Evolutionary conservation across 2,329 filamentous ascomycete species (phyloP).

Genomic region (Cryphonectria parasitica): DNA sequence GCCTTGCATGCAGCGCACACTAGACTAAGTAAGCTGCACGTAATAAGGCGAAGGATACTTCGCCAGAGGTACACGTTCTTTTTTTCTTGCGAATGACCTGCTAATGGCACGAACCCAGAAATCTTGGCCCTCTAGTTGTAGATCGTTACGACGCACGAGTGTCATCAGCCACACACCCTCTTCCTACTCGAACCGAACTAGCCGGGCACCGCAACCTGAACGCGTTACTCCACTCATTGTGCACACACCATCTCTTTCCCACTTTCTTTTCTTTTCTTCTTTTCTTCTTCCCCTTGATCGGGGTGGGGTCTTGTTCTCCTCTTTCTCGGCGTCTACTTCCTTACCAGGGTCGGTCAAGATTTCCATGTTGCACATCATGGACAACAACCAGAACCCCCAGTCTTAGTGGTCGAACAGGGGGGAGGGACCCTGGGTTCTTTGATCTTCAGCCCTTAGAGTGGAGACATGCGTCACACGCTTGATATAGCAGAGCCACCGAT

Average conservation of each 20-base stretch:
- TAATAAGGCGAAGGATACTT: conserved; percentile 9
- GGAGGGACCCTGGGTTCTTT: conserved; percentile 2
- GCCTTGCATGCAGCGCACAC: conserved; percentile 27
- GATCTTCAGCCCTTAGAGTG: conserved; percentile 26
- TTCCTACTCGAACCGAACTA: conserved; percentile 15
- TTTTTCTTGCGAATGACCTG: not conserved
- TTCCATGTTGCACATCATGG: conserved; percentile 8
- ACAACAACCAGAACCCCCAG: conserved; percentile 8
- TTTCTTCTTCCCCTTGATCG: not conserved
- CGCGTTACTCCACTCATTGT: not conserved
- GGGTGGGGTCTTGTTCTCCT: not conserved
- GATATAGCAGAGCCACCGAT: not conserved
- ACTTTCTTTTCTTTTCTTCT: conserved; percentile 5
- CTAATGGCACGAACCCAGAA: not conserved
- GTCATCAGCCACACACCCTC: conserved; percentile 17
- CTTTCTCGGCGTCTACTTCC: conserved; percentile 8
- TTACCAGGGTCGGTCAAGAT: conserved; percentile 16
- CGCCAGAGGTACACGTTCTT: conserved; percentile 3
- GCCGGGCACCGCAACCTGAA: conserved; percentile 14
- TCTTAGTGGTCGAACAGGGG: conserved; percentile 1
- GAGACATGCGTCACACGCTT: conserved; percentile 26
- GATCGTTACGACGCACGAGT: conserved; percentile 14
- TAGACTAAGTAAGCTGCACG: conserved; percentile 6
- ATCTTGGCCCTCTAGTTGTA: conserved; percentile 11
- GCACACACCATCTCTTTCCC: conserved; percentile 20